Evolutionary conservation across 176 grass and related monocot species (phyloP).

Genomic region (Dactylis glomerata): DNA sequence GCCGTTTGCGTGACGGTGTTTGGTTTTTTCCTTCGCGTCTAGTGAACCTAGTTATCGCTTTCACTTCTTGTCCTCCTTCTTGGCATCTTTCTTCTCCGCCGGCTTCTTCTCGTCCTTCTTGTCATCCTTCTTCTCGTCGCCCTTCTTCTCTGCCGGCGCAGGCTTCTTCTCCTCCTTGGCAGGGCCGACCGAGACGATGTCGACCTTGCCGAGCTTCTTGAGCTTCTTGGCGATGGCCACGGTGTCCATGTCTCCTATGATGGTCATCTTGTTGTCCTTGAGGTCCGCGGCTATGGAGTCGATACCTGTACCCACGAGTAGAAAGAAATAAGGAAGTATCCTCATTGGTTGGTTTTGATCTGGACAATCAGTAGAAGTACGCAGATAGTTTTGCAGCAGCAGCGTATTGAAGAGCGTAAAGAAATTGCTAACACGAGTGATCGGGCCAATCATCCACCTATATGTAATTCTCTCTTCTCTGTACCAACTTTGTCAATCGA

Average conservation of each 20-base stretch:
- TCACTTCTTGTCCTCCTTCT: constrained; percentile 46
- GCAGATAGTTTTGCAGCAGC: too few relatives aligned
- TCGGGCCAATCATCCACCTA: background rate
- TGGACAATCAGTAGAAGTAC: too few relatives aligned
- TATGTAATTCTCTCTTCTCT: background rate
- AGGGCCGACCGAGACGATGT: constrained; percentile 74
- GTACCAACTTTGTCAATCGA: too few relatives aligned
- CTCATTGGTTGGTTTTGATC: too few relatives aligned
- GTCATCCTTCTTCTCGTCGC: constrained; percentile 41
- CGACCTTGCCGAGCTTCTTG: constrained; percentile 76
- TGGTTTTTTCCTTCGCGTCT: background rate
- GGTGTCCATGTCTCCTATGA: constrained; percentile 76
- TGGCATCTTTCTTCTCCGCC: background rate
- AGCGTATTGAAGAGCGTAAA: too few relatives aligned
- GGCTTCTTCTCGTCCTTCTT: constrained; percentile 42
- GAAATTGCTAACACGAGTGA: background rate
- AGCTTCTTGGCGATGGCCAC: constrained; percentile 76
- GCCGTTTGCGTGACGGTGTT: constrained; percentile 4
- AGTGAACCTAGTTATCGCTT: background rate
- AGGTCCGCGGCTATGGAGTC: constrained; percentile 74
- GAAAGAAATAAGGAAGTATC: background rate
- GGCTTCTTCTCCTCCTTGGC: constrained; percentile 85
- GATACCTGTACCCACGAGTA: constrained; percentile 44
- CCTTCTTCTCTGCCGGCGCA: background rate
- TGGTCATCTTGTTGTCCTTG: constrained; percentile 83